These are phyloP conservation scores for Coniochaeta prunicola DNA, from an alignment of 2,329 filamentous ascomycete genomes.

Conservation along the genomic window DNA sequence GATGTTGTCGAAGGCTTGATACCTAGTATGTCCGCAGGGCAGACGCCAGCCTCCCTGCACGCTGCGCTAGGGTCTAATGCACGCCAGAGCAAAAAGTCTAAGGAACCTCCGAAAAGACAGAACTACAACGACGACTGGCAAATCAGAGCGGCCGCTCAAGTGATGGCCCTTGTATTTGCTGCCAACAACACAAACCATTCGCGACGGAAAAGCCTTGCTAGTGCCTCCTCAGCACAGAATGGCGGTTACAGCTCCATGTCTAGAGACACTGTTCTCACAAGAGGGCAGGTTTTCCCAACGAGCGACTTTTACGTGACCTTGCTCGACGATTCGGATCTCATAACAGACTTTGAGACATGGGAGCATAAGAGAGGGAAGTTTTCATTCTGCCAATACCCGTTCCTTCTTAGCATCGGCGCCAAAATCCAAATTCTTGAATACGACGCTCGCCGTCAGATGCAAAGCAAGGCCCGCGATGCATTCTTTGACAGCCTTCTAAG, in stretches of 20 bases:
- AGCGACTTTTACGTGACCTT: conserved; percentile 84
- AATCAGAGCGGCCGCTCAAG: conserved; percentile 69
- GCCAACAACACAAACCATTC: conserved; percentile 58
- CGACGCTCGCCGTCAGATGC: conserved; percentile 84
- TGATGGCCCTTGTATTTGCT: conserved; percentile 74
- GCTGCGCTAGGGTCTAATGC: conserved; percentile 59
- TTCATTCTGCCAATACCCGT: conserved; percentile 86
- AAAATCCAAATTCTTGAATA: conserved; percentile 88
- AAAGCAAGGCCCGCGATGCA: conserved; percentile 76
- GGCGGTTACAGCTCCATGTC: conserved; percentile 28
- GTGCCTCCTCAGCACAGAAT: background rate
- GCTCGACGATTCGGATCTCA: conserved; percentile 78
- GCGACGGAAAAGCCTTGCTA: conserved; percentile 17
- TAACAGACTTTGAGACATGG: conserved; percentile 84
- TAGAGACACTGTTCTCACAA: conserved; percentile 33
- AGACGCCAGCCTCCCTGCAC: conserved; percentile 64
- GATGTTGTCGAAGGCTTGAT: conserved; percentile 63
- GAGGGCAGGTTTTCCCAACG: conserved; percentile 66
- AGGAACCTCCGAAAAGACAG: conserved; percentile 47
- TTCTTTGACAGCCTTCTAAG: conserved; percentile 86
- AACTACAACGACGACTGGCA: conserved; percentile 85
- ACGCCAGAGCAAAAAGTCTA: conserved; percentile 43
- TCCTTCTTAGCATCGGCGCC: conserved; percentile 83
- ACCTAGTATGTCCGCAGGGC: conserved; percentile 62
- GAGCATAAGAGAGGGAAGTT: conserved; percentile 69